Conservation (phyloP, 1,284 basidiomycete genomes). For the Austroboletus niveus region DNA sequence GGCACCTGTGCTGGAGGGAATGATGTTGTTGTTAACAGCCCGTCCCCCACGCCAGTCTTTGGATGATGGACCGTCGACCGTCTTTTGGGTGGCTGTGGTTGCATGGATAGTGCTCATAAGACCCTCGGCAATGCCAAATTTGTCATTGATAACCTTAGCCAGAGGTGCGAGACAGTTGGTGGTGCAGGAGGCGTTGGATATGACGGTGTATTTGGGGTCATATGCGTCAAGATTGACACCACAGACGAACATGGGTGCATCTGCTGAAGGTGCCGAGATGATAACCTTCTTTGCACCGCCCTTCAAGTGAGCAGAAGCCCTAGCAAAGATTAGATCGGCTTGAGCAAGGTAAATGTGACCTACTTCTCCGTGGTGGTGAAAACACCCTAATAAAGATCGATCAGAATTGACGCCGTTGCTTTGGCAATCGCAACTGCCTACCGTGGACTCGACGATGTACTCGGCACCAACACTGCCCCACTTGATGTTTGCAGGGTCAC, state of each 20-base stretch:
- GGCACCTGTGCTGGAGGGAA: constrained; percentile 98
- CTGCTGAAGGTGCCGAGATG: constrained; percentile 98
- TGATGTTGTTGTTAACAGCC: constrained; percentile 97
- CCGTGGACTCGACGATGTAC: constrained; percentile 97
- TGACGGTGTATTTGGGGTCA: constrained; percentile 88
- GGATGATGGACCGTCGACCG: constrained; percentile 93
- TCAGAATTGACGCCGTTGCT: constrained; percentile 11
- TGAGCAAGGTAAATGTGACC: constrained; percentile 15
- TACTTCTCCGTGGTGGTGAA: constrained; percentile 93
- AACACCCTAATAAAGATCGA: constrained; percentile 68
- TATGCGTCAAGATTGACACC: constrained; percentile 98
- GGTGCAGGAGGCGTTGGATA: constrained; percentile 99
- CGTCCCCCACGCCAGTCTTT: constrained; percentile 98
- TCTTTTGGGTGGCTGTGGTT: constrained; percentile 98
- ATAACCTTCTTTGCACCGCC: constrained; percentile 99
- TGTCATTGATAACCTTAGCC: constrained; percentile 98
- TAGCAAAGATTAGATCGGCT: constrained; percentile 30
- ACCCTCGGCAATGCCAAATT: constrained; percentile 91
- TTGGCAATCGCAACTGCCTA: constrained; percentile 33
- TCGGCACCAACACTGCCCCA: constrained; percentile 85
- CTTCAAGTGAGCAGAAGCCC: constrained; percentile 93
- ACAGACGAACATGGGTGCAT: constrained; percentile 96
- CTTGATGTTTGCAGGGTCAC: constrained; percentile 84
- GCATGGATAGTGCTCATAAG: constrained; percentile 99
- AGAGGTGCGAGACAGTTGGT: constrained; percentile 99